phyloP scores from a whole-genome alignment of 192 early-diverging fungal species.

The Phlyctochytrium bullatum region DNA sequence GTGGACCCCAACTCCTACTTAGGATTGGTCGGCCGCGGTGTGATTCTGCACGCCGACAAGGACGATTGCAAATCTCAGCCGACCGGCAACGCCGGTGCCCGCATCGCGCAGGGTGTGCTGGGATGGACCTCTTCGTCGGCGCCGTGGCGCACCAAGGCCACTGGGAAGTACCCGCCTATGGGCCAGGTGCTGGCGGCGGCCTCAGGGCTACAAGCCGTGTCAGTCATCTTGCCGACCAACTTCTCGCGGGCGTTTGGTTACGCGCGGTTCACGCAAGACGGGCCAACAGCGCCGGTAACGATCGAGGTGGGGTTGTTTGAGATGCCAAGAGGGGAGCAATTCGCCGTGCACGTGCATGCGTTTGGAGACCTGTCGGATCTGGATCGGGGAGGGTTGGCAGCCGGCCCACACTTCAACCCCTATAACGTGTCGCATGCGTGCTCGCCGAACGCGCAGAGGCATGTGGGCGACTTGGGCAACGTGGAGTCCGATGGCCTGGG shows the following conservation, averaged over 20 bases:
- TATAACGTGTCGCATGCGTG: constrained; percentile 25
- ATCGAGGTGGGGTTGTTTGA: constrained; percentile 12
- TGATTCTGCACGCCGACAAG: constrained; percentile 24
- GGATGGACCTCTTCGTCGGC: background rate
- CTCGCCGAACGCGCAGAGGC: background rate
- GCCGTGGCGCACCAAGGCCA: background rate
- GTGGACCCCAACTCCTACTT: background rate
- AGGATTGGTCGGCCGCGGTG: constrained; percentile 15
- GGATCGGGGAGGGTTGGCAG: constrained; percentile 1
- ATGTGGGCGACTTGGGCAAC: constrained; percentile 35
- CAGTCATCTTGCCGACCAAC: background rate
- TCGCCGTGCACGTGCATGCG: constrained; percentile 30
- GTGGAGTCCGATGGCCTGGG: constrained; percentile 15
- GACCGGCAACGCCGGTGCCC: constrained; percentile 26
- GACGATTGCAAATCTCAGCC: constrained; percentile 34
- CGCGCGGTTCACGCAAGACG: background rate
- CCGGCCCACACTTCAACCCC: constrained; percentile 33
- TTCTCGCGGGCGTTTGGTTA: background rate
- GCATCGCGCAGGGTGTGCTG: constrained; percentile 33
- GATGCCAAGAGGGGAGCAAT: constrained; percentile 10
- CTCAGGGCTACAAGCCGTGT: background rate
- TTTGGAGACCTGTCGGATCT: constrained; percentile 25
- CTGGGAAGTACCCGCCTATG: background rate
- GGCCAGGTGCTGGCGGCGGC: background rate
- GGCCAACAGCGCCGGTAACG: background rate